These are phyloP conservation scores for Cenococcum geophilum DNA, from an alignment of 495 filamentous ascomycete species.

Conservation along the genomic window DNA sequence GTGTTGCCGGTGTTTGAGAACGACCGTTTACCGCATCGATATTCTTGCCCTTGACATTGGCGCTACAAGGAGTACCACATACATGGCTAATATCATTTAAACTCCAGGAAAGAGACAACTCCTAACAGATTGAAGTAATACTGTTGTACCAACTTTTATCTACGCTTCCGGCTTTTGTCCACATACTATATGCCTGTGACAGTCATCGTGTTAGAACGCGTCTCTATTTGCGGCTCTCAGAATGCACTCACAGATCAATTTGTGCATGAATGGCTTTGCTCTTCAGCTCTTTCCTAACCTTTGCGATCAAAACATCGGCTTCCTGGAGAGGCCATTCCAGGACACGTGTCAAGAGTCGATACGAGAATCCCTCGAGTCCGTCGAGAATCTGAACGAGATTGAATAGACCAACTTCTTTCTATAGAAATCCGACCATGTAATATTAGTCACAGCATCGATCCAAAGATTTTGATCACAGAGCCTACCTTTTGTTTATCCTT, in stretches of 20 bases:
- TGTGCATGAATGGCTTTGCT: conserved; percentile 17
- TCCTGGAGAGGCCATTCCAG: conserved; percentile 22
- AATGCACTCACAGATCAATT: conserved; percentile 20
- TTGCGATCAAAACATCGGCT: conserved; percentile 20
- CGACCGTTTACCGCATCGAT: no score
- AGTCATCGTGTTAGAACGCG: background rate
- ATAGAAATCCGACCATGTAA: background rate
- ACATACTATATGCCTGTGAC: background rate
- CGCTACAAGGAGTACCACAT: no score
- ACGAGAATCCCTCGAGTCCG: conserved; percentile 22
- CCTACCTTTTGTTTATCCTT: conserved; percentile 21
- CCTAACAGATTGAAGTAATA: no score
- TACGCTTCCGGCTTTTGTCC: background rate
- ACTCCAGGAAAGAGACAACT: no score
- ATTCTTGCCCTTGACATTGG: no score
- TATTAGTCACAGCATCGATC: background rate
- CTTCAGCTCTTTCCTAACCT: conserved; percentile 23
- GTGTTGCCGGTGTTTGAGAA: no score
- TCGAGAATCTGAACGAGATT: conserved; percentile 21
- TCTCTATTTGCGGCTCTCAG: background rate
- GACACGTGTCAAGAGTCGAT: conserved; percentile 19
- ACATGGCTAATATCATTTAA: no score
- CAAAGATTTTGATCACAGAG: background rate
- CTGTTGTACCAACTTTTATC: no score
- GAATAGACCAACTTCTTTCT: conserved; percentile 27